Conservation (phyloP, 148 eudicot species). For the Chenopodium album region DNA sequence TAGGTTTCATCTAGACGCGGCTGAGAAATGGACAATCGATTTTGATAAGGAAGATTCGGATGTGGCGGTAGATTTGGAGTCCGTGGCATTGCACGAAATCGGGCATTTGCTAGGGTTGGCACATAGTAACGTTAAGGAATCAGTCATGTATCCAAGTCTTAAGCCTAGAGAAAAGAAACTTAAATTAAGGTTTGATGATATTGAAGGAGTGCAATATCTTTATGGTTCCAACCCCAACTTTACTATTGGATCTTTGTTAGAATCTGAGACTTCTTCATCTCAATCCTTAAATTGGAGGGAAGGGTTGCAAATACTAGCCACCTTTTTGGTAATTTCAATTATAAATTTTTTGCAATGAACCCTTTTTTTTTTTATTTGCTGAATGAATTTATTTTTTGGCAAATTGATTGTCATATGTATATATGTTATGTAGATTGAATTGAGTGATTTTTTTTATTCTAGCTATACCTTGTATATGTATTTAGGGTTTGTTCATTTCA, state of each 20-base stretch:
- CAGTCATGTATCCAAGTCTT: constrained; percentile 81
- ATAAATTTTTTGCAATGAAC: neutral
- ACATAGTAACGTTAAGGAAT: constrained; percentile 49
- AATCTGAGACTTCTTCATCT: constrained; percentile 53
- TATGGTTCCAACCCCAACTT: constrained; percentile 85
- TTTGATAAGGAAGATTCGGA: constrained; percentile 38
- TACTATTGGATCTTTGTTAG: constrained; percentile 40
- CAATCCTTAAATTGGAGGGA: constrained; percentile 13
- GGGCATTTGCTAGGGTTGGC: constrained; percentile 78
- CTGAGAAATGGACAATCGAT: constrained; percentile 77
- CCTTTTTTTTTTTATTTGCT: neutral
- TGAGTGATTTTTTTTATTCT: neutral
- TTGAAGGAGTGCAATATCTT: constrained; percentile 65
- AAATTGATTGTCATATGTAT: neutral
- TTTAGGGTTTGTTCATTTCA: too few relatives aligned
- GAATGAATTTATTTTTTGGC: neutral
- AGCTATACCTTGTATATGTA: neutral
- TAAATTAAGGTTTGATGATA: constrained; percentile 57
- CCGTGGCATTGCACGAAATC: constrained; percentile 79
- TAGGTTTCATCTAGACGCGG: constrained; percentile 72
- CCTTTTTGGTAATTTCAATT: constrained; percentile 9
- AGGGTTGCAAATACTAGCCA: constrained; percentile 5
- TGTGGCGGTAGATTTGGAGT: constrained; percentile 78
- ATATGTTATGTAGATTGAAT: neutral
- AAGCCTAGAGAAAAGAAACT: constrained; percentile 62